These are phyloP conservation scores for Bremia lactucae DNA, from an alignment of 352 stramenopile species.

Conservation along the genomic window DNA sequence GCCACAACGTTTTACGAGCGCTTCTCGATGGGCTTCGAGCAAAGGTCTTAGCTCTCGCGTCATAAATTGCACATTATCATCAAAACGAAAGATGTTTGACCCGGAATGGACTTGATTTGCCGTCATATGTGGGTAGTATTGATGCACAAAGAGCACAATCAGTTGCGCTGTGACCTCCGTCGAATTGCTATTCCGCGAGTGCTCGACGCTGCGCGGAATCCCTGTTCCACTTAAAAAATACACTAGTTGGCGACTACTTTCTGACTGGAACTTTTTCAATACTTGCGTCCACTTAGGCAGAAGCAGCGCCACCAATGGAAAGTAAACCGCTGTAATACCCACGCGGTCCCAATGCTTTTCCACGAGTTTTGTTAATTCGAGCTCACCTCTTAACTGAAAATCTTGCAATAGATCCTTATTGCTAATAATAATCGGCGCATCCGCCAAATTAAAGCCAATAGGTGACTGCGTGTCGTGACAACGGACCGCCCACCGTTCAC, in stretches of 20 bases:
- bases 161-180: constrained; percentile 89
- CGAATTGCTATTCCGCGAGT: constrained; percentile 90
- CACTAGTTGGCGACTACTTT: constrained; percentile 85
- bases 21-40: constrained; percentile 91
- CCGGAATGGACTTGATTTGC: constrained; percentile 92
- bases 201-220: constrained; percentile 89
- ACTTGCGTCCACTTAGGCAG: constrained; percentile 89
- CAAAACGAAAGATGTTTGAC: constrained; percentile 92
- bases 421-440: constrained; percentile 42
- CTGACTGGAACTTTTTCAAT: constrained; percentile 67
- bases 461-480: constrained; percentile 58
- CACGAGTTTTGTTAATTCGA: constrained; percentile 47
- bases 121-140: constrained; percentile 88
- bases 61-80: constrained; percentile 97
- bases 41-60: constrained; percentile 90
- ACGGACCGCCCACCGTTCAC: constrained; percentile 41
- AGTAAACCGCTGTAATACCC: constrained; percentile 86
- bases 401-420: constrained; percentile 28
- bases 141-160: constrained; percentile 88
- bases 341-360: constrained; percentile 55
- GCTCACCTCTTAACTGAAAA: constrained; percentile 55
- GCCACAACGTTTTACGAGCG: constrained; percentile 84
- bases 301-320: constrained; percentile 91
- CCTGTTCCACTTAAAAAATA: constrained; percentile 94
- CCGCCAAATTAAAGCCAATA: constrained; percentile 63